Base-by-base conservation (phyloP, 2,329 filamentous ascomycete species). In the Botryotinia calthae region DNA sequence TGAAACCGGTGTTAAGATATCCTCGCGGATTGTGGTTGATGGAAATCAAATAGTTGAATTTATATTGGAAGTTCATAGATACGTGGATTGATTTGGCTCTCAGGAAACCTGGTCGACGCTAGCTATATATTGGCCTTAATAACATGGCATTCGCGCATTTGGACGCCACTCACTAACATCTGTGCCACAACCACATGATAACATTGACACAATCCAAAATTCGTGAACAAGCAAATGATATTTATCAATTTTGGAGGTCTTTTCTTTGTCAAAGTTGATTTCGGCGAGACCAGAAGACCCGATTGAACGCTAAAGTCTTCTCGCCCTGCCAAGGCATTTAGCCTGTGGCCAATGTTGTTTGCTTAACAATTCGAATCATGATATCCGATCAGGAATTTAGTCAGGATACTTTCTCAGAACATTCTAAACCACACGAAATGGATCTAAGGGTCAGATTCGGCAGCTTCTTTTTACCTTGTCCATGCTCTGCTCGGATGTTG, bases 21-120 rank as follows among this genome's bases (percentile, higher is more conserved):
- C 70, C 51, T 69, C 48, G 31, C 68, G 70, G 51, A 63, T 31
- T 56, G 74, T 56, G 62, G 56, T 63, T 42, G 73, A 48, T 62
- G 54, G 58, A 54, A n/a, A 31, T 72, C 48, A 63, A 31, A 56
- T 70, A 8, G 44, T 54, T 62, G 71, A 70, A 56, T 48, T 59
- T 62, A 58, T 72, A 62, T 69, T 40, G 62, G 66, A 61, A 72
- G 62, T 72, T 72, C 70, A 66, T 59, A 72, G 70, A 68, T 72
- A 72, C 71, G 71, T 72, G 71, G 65, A 72, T 70, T 28, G 65
- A 72, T 72, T 72, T 54, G 46, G 44, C 51, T 42, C 44, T 69
- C 65, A 44, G 18, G 34, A 77, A 76, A 42, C 46, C 34, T 51
- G 70, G 28, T 44, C 54, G 72, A 76, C 72, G 71, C 70, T 74